phyloP scores from a whole-genome alignment of 2,329 filamentous ascomycete species.

The Periglandula ipomoeae region DNA sequence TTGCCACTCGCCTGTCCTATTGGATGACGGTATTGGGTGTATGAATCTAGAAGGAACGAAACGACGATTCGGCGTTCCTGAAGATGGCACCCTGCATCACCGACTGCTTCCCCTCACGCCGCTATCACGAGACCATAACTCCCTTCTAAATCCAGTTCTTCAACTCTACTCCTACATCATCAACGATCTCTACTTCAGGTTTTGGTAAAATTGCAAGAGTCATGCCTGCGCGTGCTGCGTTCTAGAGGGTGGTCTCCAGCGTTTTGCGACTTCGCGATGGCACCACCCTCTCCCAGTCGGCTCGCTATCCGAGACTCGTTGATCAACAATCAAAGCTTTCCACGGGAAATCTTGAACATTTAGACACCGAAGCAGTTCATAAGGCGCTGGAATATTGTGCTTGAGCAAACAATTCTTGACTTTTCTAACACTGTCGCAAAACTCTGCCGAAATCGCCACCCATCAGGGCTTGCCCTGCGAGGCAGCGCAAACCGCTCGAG shows the following conservation, averaged over 20 bases:
- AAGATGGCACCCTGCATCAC: not conserved
- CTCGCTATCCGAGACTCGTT: constrained; percentile 15
- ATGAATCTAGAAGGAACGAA: not conserved
- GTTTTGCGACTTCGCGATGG: constrained; percentile 39
- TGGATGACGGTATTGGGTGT: not conserved
- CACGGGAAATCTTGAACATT: not conserved
- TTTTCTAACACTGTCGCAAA: not conserved
- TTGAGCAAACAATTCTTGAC: no score
- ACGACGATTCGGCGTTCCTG: no score
- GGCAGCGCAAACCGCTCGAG: constrained; percentile 9
- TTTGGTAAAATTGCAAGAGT: constrained; percentile 1
- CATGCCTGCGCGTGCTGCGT: constrained; percentile 33
- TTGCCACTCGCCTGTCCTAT: no score
- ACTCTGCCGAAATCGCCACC: constrained; percentile 4
- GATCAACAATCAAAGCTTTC: not conserved
- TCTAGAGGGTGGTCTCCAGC: constrained; percentile 39
- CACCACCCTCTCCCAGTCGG: constrained; percentile 42
- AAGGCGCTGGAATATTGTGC: no score
- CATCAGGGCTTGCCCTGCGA: not conserved
- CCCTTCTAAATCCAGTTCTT: not conserved
- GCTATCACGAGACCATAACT: constrained; percentile 5
- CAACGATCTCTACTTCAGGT: not conserved
- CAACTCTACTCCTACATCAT: not conserved
- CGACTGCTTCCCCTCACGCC: constrained; percentile 1
- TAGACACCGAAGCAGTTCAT: not conserved